Evolutionary conservation across 176 grass and related monocot species (phyloP).

Genomic region (Chloris gayana): DNA sequence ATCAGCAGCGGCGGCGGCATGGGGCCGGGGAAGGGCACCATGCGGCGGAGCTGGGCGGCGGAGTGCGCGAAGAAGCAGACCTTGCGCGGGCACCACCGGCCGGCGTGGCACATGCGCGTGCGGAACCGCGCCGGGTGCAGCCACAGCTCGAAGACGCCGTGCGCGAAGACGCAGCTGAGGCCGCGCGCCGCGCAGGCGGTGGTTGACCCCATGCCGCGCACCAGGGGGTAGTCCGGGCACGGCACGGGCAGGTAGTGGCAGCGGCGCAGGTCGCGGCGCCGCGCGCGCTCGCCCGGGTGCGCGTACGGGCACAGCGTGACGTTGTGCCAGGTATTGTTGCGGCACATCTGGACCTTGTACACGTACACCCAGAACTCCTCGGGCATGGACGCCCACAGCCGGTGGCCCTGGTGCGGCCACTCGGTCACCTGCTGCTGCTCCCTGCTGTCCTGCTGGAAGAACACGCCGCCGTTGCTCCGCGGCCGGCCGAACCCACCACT

Average conservation of each 20-base stretch:
- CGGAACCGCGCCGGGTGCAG: conserved; percentile 56
- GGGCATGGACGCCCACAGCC: no score
- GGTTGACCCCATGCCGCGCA: background rate
- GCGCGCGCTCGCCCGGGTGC: conserved; percentile 60
- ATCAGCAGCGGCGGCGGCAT: no score
- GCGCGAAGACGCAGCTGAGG: conserved; percentile 41
- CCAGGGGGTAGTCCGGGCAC: conserved; percentile 46
- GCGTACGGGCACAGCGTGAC: conserved; percentile 66
- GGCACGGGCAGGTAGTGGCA: conserved; percentile 46
- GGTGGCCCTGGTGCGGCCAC: no score
- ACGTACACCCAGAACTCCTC: background rate
- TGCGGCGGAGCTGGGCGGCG: conserved; percentile 20
- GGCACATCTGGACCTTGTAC: background rate
- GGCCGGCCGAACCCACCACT: no score
- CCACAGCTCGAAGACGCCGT: conserved; percentile 58
- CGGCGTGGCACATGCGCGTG: conserved; percentile 46
- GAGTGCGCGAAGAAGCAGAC: conserved; percentile 69
- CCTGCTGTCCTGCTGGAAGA: no score
- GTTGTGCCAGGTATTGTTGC: conserved; percentile 26
- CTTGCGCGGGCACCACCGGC: conserved; percentile 9
- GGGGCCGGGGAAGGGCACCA: no score
- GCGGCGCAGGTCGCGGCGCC: conserved; percentile 51
- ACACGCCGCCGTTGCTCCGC: no score
- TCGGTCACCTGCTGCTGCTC: no score
- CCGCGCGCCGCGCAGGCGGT: conserved; percentile 20